Conservation (phyloP, 768 basidiomycete species). For the Phlebiopsis flavidoalba region DNA sequence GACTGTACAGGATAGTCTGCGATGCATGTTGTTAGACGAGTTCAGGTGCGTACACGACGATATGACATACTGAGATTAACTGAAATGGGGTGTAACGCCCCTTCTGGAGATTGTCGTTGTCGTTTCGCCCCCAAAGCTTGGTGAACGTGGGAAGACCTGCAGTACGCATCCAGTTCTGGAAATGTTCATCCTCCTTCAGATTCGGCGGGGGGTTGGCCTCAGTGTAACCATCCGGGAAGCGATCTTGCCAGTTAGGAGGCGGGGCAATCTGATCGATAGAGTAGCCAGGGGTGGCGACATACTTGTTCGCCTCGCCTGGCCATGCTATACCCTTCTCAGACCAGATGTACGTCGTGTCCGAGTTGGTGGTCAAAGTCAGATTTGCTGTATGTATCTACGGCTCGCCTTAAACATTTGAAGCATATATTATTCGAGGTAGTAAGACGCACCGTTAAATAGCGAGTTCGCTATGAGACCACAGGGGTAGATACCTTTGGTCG, state of each 20-base stretch:
- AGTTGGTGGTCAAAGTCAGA: slow-evolving; percentile 46
- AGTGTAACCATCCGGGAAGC: slow-evolving; percentile 75
- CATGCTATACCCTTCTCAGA: slow-evolving; percentile 85
- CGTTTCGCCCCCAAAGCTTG: slow-evolving; percentile 92
- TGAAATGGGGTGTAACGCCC: slow-evolving; percentile 73
- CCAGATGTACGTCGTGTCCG: slow-evolving; percentile 59
- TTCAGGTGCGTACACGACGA: background rate
- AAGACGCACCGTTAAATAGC: slow-evolving; percentile 78
- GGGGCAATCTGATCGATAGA: slow-evolving; percentile 68
- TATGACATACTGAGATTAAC: slow-evolving; percentile 73
- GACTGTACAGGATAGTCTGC: slow-evolving; percentile 91
- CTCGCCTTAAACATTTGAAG: background rate
- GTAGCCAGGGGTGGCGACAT: slow-evolving; percentile 60
- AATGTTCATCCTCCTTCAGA: slow-evolving; percentile 76
- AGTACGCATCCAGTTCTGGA: slow-evolving; percentile 99
- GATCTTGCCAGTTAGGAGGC: slow-evolving; percentile 85
- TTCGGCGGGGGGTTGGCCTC: slow-evolving; percentile 62
- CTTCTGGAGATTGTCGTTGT: slow-evolving; percentile 59
- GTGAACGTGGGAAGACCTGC: slow-evolving; percentile 96
- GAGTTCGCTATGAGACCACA: slow-evolving; percentile 98
- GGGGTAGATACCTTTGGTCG: slow-evolving; percentile 73
- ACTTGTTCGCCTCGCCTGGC: slow-evolving; percentile 93
- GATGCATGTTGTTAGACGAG: slow-evolving; percentile 6
- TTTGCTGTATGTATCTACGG: slow-evolving; percentile 70
- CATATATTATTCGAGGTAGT: background rate